Percentiles rank a stretch among this genome's conserved stretches.
Evolutionary conservation across 176 grass and related monocot genomes (phyloP).

Genomic region (Hyparrhenia diplandra): DNA sequence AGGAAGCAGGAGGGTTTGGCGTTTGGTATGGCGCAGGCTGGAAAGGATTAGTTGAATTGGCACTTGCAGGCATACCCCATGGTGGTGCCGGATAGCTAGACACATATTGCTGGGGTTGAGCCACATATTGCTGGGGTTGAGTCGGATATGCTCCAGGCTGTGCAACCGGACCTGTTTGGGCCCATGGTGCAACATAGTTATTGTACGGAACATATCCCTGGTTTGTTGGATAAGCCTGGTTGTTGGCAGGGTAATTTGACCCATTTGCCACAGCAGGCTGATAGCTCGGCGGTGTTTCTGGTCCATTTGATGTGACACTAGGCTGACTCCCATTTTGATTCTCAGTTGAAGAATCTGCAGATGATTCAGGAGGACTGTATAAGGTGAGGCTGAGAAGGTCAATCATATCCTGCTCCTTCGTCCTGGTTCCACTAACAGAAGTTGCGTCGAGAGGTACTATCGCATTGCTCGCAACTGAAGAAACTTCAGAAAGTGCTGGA

Average conservation of each 20-base stretch:
- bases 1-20: constrained; percentile 16
- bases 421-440: constrained; percentile 29
- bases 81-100: constrained; percentile 47
- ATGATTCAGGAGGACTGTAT: constrained; percentile 48
- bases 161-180: constrained; percentile 40
- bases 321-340: constrained; percentile 30
- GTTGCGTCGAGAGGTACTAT: constrained; percentile 47
- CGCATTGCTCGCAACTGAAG: constrained; percentile 63
- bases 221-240: constrained; percentile 30
- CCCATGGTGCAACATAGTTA: constrained; percentile 83
- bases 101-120: constrained; percentile 35
- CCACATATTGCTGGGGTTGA: constrained; percentile 3
- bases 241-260: constrained; percentile 15
- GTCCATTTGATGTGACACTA: constrained; percentile 22
- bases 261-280: constrained; percentile 13
- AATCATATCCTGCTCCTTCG: constrained; percentile 89
- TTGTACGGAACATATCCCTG: constrained; percentile 59
- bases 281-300: neutral
- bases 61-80: constrained; percentile 37
- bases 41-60: constrained; percentile 42
- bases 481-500: constrained; percentile 36
- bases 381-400: constrained; percentile 85
- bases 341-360: constrained; percentile 37
- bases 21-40: constrained; percentile 36
- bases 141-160: constrained; percentile 33